A percentile compares a stretch with the other conserved stretches of the same genome.
These are phyloP conservation scores for Vitis hybrid DNA, from an alignment of 177 flowering plant genomes.

Conservation along the genomic window DNA sequence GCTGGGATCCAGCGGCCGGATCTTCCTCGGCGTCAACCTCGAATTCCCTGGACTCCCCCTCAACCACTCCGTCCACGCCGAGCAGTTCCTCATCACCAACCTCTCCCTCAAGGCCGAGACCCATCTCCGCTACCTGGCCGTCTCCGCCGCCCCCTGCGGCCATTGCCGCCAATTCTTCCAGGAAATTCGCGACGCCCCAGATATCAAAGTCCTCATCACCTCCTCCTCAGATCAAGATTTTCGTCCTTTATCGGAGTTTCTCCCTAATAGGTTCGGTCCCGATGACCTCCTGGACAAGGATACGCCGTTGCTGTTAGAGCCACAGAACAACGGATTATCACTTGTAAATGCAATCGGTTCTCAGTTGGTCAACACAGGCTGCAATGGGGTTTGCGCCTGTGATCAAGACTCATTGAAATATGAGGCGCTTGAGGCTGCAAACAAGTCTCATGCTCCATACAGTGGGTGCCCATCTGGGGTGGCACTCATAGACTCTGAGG, in stretches of 20 bases:
- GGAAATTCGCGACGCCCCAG: conserved; percentile 61
- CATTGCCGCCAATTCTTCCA: conserved; percentile 98
- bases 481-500: conserved; percentile 62
- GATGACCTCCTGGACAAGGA: conserved; percentile 55
- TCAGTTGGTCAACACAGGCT: not conserved
- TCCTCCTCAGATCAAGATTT: conserved; percentile 24
- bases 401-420: conserved; percentile 5
- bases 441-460: conserved; percentile 81
- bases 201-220: conserved; percentile 53
- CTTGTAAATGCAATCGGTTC: not conserved
- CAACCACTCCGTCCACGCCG: conserved; percentile 90
- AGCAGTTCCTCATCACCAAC: conserved; percentile 79
- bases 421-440: conserved; percentile 78
- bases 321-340: conserved; percentile 41
- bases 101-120: conserved; percentile 52
- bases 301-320: conserved; percentile 65
- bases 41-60: conserved; percentile 89
- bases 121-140: conserved; percentile 53
- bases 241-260: conserved; percentile 38
- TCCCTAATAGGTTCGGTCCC: conserved; percentile 83
- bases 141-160: conserved; percentile 93
- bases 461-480: conserved; percentile 86
- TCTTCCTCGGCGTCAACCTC: conserved; percentile 82
- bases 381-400: conserved; percentile 1
- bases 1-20: conserved; percentile 65